Base-by-base conservation (phyloP, 129 eudicot species). In the Flaveria trinervia region DNA sequence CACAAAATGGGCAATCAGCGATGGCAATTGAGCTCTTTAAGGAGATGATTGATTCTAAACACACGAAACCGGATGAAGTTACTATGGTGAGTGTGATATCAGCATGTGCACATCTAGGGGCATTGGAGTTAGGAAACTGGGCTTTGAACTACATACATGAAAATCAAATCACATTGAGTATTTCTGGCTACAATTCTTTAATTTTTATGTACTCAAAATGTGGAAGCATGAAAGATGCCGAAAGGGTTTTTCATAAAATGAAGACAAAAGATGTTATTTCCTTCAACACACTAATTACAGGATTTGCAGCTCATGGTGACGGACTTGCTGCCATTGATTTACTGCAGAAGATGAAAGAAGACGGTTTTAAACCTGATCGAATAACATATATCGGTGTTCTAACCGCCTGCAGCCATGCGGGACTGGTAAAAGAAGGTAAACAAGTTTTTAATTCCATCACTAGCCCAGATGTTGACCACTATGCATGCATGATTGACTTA, bases 361-460 rank as follows among this genome's bases (percentile, higher is more conserved):
- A 89, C 12, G 86, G 90, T 36, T 65, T 88, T 52, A 57, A 80
- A 74, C 90, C 98, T 33, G 98, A 92, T 70, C 86, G 94, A 25
- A 86, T 92, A 70, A 86, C 98, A 26, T 85, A 88, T 77, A 88
- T 90, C 5, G 84, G 90, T 16, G 86, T 83, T 41, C 80, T 92
- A 78, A 92, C 96, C 33, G 96, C 94, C 11, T 92, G 98, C 72
- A 92, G 98, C 68, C 98, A 92, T 71, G 86, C 89, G 33, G 98
- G 98, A 23, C 60, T 88, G 43, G 66, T 87, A 73, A 76, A 88
- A 78, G 85, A 88, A 80, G 98, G 98, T 52, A 64, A 33, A 73
- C 70, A 78, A 50, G 86, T 92, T 3, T 92, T 92, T 79, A 83
- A 85, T 23, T 86, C 88, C 8, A 92, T 92, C 33, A 50, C 65